Percentiles rank a stretch among this genome's conserved stretches.
Conservation (phyloP, 208 protist genomes). For the Herpetomonas samuelpessoai region DNA sequence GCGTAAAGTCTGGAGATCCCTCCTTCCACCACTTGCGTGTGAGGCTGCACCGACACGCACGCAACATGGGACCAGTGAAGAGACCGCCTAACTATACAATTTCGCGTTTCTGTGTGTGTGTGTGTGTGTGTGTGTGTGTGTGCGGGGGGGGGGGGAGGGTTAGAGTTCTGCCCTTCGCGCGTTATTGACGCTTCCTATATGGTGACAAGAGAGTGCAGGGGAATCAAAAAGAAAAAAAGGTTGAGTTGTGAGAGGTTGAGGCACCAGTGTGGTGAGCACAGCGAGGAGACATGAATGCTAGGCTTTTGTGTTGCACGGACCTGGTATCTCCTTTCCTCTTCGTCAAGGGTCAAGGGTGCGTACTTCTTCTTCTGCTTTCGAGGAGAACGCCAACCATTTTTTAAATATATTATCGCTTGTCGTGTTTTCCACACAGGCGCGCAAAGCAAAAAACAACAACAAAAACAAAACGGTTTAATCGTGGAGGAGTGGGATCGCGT, state of each 20-base stretch:
- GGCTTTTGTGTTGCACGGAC: no score
- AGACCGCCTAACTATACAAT: no score
- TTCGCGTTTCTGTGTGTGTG: no score
- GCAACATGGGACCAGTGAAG: background rate
- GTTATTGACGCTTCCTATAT: no score
- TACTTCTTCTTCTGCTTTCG: conserved; percentile 19
- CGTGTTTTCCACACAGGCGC: background rate
- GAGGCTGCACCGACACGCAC: background rate
- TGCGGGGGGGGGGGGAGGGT: no score
- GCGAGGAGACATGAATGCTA: no score
- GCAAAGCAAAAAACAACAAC: conserved; percentile 10
- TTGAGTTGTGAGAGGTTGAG: background rate
- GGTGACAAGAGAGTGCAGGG: no score
- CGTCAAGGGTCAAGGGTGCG: no score
- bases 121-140: no score
- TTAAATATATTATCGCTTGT: no score
- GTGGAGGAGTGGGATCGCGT: background rate
- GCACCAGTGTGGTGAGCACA: no score
- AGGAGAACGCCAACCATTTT: background rate
- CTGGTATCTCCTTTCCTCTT: no score
- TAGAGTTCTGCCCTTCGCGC: background rate
- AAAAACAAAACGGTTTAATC: background rate
- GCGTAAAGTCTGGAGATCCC: conserved; percentile 62
- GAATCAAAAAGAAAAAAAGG: conserved; percentile 13
- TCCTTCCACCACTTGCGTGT: conserved; percentile 71